A percentile compares a stretch with the other conserved stretches of the same genome.
phyloP scores from a whole-genome alignment of 106 monocot genomes.

The Apostasia ramifera region DNA sequence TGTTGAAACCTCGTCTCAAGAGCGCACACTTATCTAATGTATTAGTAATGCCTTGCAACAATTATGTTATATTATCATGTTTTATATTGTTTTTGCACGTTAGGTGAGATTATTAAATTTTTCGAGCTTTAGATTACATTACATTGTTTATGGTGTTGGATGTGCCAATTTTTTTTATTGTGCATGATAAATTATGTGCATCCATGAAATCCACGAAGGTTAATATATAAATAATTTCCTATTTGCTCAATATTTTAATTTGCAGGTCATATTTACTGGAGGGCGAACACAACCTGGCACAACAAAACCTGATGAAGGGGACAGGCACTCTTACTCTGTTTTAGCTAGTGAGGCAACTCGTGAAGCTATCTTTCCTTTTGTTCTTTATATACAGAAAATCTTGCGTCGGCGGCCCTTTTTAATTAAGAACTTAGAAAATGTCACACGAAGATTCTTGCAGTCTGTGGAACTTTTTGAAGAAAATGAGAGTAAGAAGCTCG shows the following conservation, averaged over 20 bases:
- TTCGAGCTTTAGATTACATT: no score
- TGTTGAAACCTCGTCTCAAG: no score
- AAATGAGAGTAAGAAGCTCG: slow-evolving; percentile 65
- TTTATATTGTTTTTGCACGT: no score
- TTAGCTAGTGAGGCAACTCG: slow-evolving; percentile 82
- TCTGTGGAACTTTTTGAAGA: slow-evolving; percentile 73
- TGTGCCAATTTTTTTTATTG: no score
- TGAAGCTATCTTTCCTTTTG: slow-evolving; percentile 81
- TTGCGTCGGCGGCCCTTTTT: slow-evolving; percentile 86
- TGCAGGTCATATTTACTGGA: slow-evolving; percentile 91
- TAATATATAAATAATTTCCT: not conserved
- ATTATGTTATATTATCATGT: no score
- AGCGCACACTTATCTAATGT: no score
- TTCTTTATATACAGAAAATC: slow-evolving; percentile 91
- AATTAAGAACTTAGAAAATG: slow-evolving; percentile 98
- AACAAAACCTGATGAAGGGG: slow-evolving; percentile 90
- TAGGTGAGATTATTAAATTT: no score
- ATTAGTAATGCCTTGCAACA: no score
- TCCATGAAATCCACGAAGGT: no score
- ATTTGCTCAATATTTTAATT: not conserved
- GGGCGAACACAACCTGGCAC: slow-evolving; percentile 97
- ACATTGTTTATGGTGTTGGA: no score
- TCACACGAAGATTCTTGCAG: slow-evolving; percentile 70
- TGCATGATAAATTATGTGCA: no score
- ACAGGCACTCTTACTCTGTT: slow-evolving; percentile 64